Evolutionary conservation across 495 filamentous ascomycete species (phyloP), one percentile per base, ranked within the genome.

Genomic region (Pyronema domesticum): DNA sequence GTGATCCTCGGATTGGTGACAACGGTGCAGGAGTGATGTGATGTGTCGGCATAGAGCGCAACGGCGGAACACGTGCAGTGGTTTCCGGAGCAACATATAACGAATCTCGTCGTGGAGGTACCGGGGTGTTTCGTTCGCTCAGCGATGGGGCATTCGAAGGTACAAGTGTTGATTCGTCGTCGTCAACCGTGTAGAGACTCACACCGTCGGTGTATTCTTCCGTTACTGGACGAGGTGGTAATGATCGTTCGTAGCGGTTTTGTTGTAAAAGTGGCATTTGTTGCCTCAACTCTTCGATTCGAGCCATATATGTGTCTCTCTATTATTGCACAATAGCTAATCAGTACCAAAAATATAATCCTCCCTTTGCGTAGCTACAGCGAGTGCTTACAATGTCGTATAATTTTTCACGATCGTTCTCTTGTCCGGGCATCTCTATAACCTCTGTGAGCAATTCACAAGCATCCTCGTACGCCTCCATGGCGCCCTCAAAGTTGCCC

Each of bases 401-500:
- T 45, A 98, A 70, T 68, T 95, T 95, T 53, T 75, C 72, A 65
- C 77, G 81, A 65, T 96, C 86, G n/a, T 89, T 83, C 33, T 85
- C 81, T 6, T 78, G 82, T 34, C 80, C 78, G 57, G 85, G 93
- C 58, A 84, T 77, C 33, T 76, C 65, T 77, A 96, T 83, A n/a
- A 95, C 89, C 58, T 86, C 75, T 59, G 86, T 80, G 23, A 98
- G 70, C 58, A 96, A 69, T 18, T 76, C 72, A 60, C 93, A 94
- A 5, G 89, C 89, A 69, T 96, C 93, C 14, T 73, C 74, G 64
- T 98, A 98, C 19, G 91, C 88, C 61, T 86, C 78, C 71, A 91
- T 82, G 33, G 91, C 91, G 19, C 88, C 88, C 65, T 91, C 86
- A 59, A 89, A 83, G 66, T 95, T 94, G 61, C 89, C 83, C 3